These are phyloP conservation scores for Microbotryum violaceum DNA, from an alignment of 1,284 basidiomycete species.

Conservation along the genomic window DNA sequence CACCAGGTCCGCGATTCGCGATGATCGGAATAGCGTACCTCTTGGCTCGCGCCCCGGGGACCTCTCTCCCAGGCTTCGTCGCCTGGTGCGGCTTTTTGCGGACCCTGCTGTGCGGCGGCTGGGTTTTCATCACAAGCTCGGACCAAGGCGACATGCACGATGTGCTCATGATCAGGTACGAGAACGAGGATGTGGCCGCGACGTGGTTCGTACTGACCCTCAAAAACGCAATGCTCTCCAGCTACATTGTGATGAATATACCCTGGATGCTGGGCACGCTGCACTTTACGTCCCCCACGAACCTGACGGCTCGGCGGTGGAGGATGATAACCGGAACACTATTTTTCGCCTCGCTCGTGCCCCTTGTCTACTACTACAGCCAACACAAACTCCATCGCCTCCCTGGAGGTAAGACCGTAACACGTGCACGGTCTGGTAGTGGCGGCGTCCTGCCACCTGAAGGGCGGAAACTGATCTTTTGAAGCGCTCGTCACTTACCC, in stretches of 20 bases:
- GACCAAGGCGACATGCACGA: constrained; percentile 80
- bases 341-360: constrained; percentile 63
- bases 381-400: constrained; percentile 71
- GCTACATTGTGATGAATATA: constrained; percentile 40
- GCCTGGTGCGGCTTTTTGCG: constrained; percentile 61
- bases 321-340: constrained; percentile 42
- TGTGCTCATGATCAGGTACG: constrained; percentile 77
- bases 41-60: constrained; percentile 4
- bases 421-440: too few species aligned
- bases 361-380: constrained; percentile 74
- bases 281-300: constrained; percentile 48
- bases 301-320: constrained; percentile 46
- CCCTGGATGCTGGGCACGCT: constrained; percentile 74
- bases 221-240: background rate
- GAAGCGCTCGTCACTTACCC: background rate
- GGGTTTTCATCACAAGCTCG: constrained; percentile 74
- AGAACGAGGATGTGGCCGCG: constrained; percentile 40
- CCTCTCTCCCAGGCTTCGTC: constrained; percentile 42
- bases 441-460: background rate
- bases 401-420: constrained; percentile 57
- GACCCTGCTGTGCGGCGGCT: constrained; percentile 79
- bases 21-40: constrained; percentile 61
- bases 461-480: constrained; percentile 8
- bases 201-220: background rate
- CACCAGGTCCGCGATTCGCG: constrained; percentile 73